Evolutionary conservation across 306 rosid species (phyloP).

Genomic region (Cucurbita pepo): DNA sequence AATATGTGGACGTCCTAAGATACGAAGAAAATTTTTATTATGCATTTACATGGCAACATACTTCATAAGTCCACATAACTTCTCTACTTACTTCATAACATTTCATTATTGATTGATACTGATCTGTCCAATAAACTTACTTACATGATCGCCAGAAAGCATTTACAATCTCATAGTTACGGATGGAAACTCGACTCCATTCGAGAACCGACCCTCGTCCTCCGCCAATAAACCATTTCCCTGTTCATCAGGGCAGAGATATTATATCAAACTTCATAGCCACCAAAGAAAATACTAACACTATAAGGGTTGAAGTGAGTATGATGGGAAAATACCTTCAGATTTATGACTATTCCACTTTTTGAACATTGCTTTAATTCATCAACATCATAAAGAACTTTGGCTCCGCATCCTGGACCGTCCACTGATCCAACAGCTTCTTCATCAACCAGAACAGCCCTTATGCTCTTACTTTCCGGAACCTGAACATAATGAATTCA

Average conservation of each 20-base stretch:
- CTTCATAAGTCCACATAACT: too few species aligned
- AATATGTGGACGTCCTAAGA: too few species aligned
- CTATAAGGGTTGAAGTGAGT: background rate
- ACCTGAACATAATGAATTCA: slow-evolving; percentile 15
- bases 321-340: background rate
- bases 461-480: slow-evolving; percentile 35
- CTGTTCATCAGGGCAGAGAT: background rate
- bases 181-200: background rate
- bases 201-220: background rate
- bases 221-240: background rate
- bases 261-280: background rate
- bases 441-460: slow-evolving; percentile 55
- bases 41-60: too few species aligned
- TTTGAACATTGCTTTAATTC: background rate
- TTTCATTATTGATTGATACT: background rate
- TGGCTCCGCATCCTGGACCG: slow-evolving; percentile 44
- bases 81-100: background rate
- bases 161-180: background rate
- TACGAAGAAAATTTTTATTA: too few species aligned
- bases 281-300: background rate
- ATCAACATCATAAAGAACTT: slow-evolving; percentile 23
- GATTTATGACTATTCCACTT: background rate
- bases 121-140: background rate
- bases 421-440: slow-evolving; percentile 50
- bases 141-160: background rate